Base-by-base conservation (phyloP, 805 yeast species). In the Nakazawaea siamensis region DNA sequence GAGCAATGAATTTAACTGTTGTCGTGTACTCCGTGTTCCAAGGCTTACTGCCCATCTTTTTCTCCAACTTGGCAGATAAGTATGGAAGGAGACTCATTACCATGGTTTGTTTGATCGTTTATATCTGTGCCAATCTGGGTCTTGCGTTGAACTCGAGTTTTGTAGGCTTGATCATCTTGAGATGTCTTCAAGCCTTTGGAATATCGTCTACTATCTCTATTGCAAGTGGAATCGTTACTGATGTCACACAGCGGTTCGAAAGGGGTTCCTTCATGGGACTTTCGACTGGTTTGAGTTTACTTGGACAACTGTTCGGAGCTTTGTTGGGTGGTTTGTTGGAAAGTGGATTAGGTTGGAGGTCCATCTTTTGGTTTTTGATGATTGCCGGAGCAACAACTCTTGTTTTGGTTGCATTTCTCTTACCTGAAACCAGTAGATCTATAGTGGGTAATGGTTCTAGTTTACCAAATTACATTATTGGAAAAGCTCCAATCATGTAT, bases 271-370 rank as follows among this genome's bases (percentile, higher is more conserved):
- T 70, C 43, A 74, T 78, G 28, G 92, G 94, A 0, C 46, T 77
- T 13, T 71, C 74, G 1, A 51, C 73, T 13, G 90, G 94, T 0
- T 60, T 77, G 28, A 73, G 78, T 13, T 64, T 81, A 21, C 45
- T 81, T 6, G 94, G 94, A 2, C 80, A 78, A 47, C 86, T 85
- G 2, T 64, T 85, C 42, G 90, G 94, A 9, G 85, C 94, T 0
- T 57, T 87, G n/a, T 58, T 85, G 16, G 78, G 79, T 6, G 65
- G 76, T 4, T 57, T 60, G 1, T 46, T 72, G 50, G 83, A 62
- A 38, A 68, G 68, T 7, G 64, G 63, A 4, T 60, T 71, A 42
- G 64, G 73, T 14, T 86, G 95, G 95, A 64, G 88, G 45, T 73
- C 86, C 0, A 70, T 79, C n/a, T 81, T 82, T 46, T 75, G 85